Base-by-base conservation (phyloP, 129 eudicot genomes). In the Centrapalus pauciflorus region DNA sequence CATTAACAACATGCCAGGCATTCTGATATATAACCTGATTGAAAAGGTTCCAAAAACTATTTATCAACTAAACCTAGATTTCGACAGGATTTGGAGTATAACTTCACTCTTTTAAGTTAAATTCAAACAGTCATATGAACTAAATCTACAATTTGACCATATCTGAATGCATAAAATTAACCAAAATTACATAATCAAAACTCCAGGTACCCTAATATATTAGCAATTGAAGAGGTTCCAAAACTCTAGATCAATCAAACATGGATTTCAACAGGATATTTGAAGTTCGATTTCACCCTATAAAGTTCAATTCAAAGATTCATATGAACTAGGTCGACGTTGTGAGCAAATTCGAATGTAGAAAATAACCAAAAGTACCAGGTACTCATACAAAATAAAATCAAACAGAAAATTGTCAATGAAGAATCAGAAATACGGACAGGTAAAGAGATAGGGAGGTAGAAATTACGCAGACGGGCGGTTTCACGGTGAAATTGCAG, bases 401-500 rank as follows among this genome's bases (percentile, higher is more conserved):
- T 17, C 21, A 5, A 11, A n/a, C 35, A 55, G 24, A 41, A 55
- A 56, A n/a, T 33, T 57, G 7, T 34, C 24, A 28, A 1, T 23
- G n/a, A 55, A 54, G 41, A 7, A 64, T n/a, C 3, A 11, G 37
- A 23, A 16, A 34, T 52, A n/a, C n/a, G n/a, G 12, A 10, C 12
- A 5, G 52, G 2, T 13, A 28, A n/a, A 63, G 34, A 41, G 28
- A 5, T 26, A 64, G 35, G 30, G 41, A 40, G 0, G 1, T 60
- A 41, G 35, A 43, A 19, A 54, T 64, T 76, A 83, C 85, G 38
- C 80, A 54, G 43, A 61, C 70, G 59, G 73, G 55, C 7, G 82
- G 85, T 55, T 72, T 72, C 69, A 80, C 89, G 61, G 85, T 69
- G 73, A 83, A 62, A 61, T 56, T 55, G 75, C 82, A 76, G 45